Evolutionary conservation across 192 early-diverging fungal species (phyloP), one percentile per base, ranked within the genome.

Genomic region (Backusella tarrabulga): DNA sequence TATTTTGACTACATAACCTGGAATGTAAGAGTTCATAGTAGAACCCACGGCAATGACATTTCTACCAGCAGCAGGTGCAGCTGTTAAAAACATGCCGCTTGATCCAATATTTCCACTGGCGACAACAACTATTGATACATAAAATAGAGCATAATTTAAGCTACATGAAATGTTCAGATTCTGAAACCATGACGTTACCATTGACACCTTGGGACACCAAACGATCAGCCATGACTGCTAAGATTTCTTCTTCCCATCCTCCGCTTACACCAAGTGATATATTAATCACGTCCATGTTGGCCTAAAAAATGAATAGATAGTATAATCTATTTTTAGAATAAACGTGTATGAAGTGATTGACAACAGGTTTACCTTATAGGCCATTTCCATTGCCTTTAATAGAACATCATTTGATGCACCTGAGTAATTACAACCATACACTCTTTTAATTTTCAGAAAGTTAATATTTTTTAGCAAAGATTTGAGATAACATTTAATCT

Each of bases 211-310:
- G 75, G 23, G 70, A 73, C 34, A 81, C 74, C 21, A 93, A 77
- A 11, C 76, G 76, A 41, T 89, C 85, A 34, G 90, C 90, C 0
- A 92, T 86, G 21, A 88, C 82, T 6, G 90, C 80, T 32, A 89
- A 72, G 17, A 91, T 87, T 38, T 88, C 84, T 60, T 93, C 92
- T 67, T 82, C 83, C 88, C 86, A 89, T 32, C 86, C 88, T 76
- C 84, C 83, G 19, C 87, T 86, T 11, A 87, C 92, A 66, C 95
- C 96, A 50, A 96, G 80, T 44, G 93, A 95, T 74, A 97, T 83
- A 84, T 92, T 96, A 83, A 98, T 92, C 42, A 98, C 80, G 76
- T 98, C 90, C 87, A 93, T 88, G 0, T 88, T 82, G 26, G 63
- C 77, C 74, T 75, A 67, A 8, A 68, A 63, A 34, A 40, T 23